phyloP scores from a whole-genome alignment of 768 basidiomycete genomes.

The Cubamyces sp. region DNA sequence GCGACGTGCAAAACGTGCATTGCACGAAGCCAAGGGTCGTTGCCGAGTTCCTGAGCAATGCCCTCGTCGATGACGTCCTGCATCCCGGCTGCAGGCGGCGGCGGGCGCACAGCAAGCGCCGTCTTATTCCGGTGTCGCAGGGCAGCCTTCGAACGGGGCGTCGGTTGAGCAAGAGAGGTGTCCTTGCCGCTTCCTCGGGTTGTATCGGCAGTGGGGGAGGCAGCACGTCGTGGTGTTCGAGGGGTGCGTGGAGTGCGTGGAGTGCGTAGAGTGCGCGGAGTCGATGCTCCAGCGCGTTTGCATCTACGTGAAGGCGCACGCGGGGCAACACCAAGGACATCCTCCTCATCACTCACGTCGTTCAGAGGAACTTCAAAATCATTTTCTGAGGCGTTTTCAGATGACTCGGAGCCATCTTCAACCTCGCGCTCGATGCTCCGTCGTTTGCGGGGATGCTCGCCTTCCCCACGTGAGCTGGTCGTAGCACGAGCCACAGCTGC shows the following conservation, averaged over 20 bases:
- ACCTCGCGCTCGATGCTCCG: slow-evolving; percentile 10
- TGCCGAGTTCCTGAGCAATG: slow-evolving; percentile 17
- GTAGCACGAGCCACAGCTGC: slow-evolving; percentile 14
- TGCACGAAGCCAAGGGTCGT: slow-evolving; percentile 82
- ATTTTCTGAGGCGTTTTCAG: slow-evolving; percentile 20
- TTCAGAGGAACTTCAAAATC: slow-evolving; percentile 11
- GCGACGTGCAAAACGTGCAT: slow-evolving; percentile 94
- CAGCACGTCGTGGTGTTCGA: neutral
- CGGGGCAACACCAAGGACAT: slow-evolving; percentile 34
- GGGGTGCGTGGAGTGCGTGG: no score
- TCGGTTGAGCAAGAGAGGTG: slow-evolving; percentile 59
- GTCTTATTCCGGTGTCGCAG: slow-evolving; percentile 51
- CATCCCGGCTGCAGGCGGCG: slow-evolving; percentile 38
- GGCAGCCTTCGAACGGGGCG: slow-evolving; percentile 76
- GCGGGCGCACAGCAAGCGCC: slow-evolving; percentile 41
- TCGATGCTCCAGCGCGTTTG: slow-evolving; percentile 37
- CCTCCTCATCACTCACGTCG: slow-evolving; percentile 2
- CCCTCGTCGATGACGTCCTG: slow-evolving; percentile 38
- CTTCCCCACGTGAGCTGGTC: neutral
- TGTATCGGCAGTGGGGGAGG: slow-evolving; percentile 23
- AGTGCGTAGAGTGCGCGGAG: no score
- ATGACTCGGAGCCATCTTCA: slow-evolving; percentile 10
- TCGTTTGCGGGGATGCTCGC: slow-evolving; percentile 19
- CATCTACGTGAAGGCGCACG: slow-evolving; percentile 62
- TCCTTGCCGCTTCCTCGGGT: slow-evolving; percentile 27